Evolutionary conservation across 164 flowering plant species (phyloP).

Genomic region (Dillenia turbinata): DNA sequence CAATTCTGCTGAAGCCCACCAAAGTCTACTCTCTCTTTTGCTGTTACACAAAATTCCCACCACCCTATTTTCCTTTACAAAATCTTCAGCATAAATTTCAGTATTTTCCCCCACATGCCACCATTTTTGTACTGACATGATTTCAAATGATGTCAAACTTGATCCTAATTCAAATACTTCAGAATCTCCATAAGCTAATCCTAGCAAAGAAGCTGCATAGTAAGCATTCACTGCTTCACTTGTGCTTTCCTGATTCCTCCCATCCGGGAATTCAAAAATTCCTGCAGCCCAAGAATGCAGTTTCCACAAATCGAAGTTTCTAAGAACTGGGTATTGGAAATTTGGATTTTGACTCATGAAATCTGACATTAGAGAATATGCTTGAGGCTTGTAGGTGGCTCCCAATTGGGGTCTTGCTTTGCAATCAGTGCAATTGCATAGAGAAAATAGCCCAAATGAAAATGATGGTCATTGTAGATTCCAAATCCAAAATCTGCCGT

Average conservation of each 20-base stretch:
- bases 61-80: slow-evolving; percentile 42
- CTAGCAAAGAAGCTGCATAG: slow-evolving; percentile 66
- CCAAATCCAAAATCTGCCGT: slow-evolving; percentile 94
- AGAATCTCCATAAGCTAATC: slow-evolving; percentile 65
- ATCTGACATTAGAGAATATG: slow-evolving; percentile 62
- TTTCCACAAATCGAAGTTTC: slow-evolving; percentile 61
- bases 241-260: slow-evolving; percentile 67
- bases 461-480: slow-evolving; percentile 85
- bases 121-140: slow-evolving; percentile 55
- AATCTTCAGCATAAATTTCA: slow-evolving; percentile 38
- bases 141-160: slow-evolving; percentile 46
- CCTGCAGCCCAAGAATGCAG: slow-evolving; percentile 78
- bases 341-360: slow-evolving; percentile 43
- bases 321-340: slow-evolving; percentile 45
- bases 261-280: slow-evolving; percentile 57
- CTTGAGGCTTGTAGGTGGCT: slow-evolving; percentile 52
- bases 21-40: slow-evolving; percentile 62
- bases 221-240: slow-evolving; percentile 70
- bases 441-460: slow-evolving; percentile 80
- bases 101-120: slow-evolving; percentile 53
- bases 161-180: slow-evolving; percentile 53
- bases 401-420: slow-evolving; percentile 64
- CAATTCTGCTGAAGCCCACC: slow-evolving; percentile 68
- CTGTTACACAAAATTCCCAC: slow-evolving; percentile 63
- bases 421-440: slow-evolving; percentile 72